Conservation (phyloP, 345 rosid genomes). For the Aquilaria yunnanensis region DNA sequence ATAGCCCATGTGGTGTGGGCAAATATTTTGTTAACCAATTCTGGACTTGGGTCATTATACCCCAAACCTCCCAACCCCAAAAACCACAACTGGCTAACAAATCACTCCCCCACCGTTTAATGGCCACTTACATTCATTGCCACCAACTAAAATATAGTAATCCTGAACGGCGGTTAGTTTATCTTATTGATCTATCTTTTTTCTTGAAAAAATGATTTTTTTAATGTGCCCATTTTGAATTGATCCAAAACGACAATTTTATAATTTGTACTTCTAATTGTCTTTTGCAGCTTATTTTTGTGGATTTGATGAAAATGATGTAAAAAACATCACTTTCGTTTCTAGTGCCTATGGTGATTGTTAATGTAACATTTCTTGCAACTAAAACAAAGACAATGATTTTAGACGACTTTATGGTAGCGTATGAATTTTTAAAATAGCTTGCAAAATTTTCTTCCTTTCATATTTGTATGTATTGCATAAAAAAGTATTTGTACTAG, state of each 20-base stretch:
- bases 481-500: not conserved
- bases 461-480: too few species aligned
- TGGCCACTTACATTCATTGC: slow-evolving; percentile 86
- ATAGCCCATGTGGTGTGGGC: too few species aligned
- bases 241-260: slow-evolving; percentile 1
- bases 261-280: not conserved
- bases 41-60: not conserved
- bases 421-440: not conserved
- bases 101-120: slow-evolving; percentile 51
- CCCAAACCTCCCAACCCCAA: slow-evolving; percentile 15
- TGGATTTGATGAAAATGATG: slow-evolving; percentile 7
- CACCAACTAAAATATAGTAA: slow-evolving; percentile 90
- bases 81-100: slow-evolving; percentile 20
- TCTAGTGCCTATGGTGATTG: not conserved
- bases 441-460: not conserved
- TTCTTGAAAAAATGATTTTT: not conserved
- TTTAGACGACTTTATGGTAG: too few species aligned
- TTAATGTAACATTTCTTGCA: too few species aligned
- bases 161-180: slow-evolving; percentile 37
- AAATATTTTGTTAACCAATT: too few species aligned
- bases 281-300: not conserved
- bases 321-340: not conserved
- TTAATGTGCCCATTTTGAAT: slow-evolving; percentile 11
- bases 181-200: slow-evolving; percentile 17
- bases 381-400: too few species aligned